Base-by-base conservation (phyloP, 2,329 filamentous ascomycete species). In the Aspergillus intermedius region DNA sequence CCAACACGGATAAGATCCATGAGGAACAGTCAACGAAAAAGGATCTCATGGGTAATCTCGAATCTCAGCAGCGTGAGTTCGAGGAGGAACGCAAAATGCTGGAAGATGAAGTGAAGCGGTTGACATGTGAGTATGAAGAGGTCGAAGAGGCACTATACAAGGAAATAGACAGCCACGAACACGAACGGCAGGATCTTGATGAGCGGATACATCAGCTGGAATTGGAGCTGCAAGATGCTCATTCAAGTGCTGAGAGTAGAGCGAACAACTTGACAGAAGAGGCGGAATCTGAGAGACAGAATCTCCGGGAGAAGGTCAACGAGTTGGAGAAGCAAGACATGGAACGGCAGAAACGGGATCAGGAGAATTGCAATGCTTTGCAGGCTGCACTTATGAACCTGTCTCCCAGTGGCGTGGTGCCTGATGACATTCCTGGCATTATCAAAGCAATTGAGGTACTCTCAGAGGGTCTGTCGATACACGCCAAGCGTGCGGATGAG, bases 11-110 rank as follows among this genome's bases (percentile, higher is more conserved):
- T 79, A 72, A 80, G 75, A 60, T 95, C 52, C 83, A 93, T 54
- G 91, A 97, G 66, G 88, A 82, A 5, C 88, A 93, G 58, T 91
- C 88, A 2, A 96, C 87, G 1, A 98, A 98, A 68, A 87, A 87
- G 59, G 93, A 97, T 66, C 80, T 98, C 8, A 83, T 98, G 70
- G 86, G 88, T 55, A 98, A 98, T 62, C 88, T 98, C 73, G 90
- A 97, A 63, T 87, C 91, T 10, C 81, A 94, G 55, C 89, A 96
- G 68, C 83, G 82, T 22, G 93, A 97, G 61, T 96, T 95, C 57
- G 77, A 87, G 32, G 83, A 84, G 44, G 91, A 97, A 67, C 82
- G 93, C 35, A 88, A 87, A 60, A 86, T 84, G 8, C 75, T 97
- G 0, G 88, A 95, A 58, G 77, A 81, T 13, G 91, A 97, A 64